These are phyloP conservation scores for Coniferiporia weirii DNA, from an alignment of 1,284 basidiomycete genomes.

Conservation along the genomic window DNA sequence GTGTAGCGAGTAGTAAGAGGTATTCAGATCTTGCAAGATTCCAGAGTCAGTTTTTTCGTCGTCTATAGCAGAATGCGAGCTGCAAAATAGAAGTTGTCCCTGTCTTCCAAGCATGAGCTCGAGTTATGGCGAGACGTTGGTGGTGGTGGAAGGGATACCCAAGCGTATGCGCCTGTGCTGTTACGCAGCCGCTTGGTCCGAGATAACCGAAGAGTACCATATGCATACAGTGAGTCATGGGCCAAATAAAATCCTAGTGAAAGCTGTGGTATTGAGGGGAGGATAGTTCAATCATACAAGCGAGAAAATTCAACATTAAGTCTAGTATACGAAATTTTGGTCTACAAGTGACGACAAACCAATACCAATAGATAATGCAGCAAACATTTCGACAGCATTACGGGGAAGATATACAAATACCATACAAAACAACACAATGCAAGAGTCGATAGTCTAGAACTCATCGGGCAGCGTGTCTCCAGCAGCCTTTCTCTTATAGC, in stretches of 20 bases:
- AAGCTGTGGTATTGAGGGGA: background rate
- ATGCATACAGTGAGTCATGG: background rate
- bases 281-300: background rate
- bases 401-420: conserved; percentile 3
- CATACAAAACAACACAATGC: conserved; percentile 10
- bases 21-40: background rate
- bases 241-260: background rate
- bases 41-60: background rate
- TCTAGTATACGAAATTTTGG: background rate
- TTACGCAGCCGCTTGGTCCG: background rate
- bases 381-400: conserved; percentile 6
- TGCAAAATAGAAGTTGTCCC: background rate
- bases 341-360: conserved; percentile 7
- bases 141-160: background rate
- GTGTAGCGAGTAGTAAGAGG: background rate
- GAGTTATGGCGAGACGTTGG: background rate
- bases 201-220: background rate
- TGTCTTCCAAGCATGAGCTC: conserved; percentile 12
- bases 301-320: background rate
- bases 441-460: background rate
- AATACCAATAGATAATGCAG: conserved; percentile 8
- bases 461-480: conserved; percentile 1
- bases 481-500: conserved; percentile 28
- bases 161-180: background rate
- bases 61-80: background rate